Evolutionary conservation across 2,329 filamentous ascomycete genomes (phyloP), one percentile per base, ranked within the genome.

Genomic region (Aspergillus chevalieri): DNA sequence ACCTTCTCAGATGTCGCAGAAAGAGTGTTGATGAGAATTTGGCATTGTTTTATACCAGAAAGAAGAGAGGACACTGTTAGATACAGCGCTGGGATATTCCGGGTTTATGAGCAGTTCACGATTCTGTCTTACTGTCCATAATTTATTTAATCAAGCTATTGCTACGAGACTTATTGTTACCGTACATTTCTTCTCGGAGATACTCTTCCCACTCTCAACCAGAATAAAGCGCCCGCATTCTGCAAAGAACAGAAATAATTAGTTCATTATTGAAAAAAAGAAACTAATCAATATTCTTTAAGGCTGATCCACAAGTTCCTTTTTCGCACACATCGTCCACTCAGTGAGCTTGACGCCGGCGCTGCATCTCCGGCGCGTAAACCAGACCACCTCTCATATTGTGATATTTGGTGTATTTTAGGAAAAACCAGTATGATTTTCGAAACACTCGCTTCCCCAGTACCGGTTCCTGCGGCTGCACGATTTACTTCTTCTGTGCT

Each of bases 1-100:
- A 57, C 51, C 43, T 58, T 49, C 59, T 61, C 63, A 66, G 62
- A 67, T 59, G 62, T n/a, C 34, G 34, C 15, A 36, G 14, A 36
- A 17, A 6, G 34, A 17, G 34, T n/a, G 34, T n/a, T 36, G 34
- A 36, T 36, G 34, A n/a, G 9, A 30, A 30, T 30, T 30, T 30
- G 26, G 26, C 26, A 30, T 30, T 30, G 26, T 12, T 30, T 30
- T 30, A 30, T 30, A 30, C 26, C 26, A 30, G 26, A 30, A 12
- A 10, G 26, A 26, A 17, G 33, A 36, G 14, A 36, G 34, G n/a
- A 36, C n/a, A n/a, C 34, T 36, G 5, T 36, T 36, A 36, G 34
- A 15, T 15, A 36, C 34, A 8, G 34, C 14, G 14, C 34, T 36
- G 34, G 34, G 34, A 36, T 17, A 17, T 36, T 36, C 34, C 34